These are phyloP conservation scores for Aspergillus fumigatus DNA, from an alignment of 2,329 filamentous ascomycete species.

Conservation along the genomic window DNA sequence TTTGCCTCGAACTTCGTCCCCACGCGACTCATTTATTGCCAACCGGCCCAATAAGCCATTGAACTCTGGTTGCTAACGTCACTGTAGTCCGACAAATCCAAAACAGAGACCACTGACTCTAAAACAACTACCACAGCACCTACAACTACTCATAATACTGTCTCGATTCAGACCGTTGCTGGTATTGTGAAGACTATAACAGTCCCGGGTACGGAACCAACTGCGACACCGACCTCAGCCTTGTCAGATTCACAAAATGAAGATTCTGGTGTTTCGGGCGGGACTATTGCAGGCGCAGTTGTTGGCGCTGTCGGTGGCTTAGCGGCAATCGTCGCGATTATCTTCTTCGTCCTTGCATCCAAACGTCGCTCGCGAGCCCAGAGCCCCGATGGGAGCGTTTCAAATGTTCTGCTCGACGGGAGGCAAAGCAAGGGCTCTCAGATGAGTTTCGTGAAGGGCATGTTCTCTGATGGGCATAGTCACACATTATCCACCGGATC, in stretches of 20 bases:
- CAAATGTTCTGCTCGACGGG: conserved; percentile 27
- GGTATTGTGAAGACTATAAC: conserved; percentile 29
- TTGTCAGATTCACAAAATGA: conserved; percentile 7
- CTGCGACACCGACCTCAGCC: conserved; percentile 5
- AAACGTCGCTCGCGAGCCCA: conserved; percentile 30
- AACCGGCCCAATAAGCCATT: background rate
- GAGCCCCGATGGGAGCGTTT: conserved; percentile 27
- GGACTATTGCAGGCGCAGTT: conserved; percentile 43
- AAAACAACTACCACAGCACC: conserved; percentile 13
- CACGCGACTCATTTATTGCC: background rate
- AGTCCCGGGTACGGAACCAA: conserved; percentile 12
- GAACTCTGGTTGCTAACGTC: background rate
- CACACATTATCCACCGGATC: conserved; percentile 22
- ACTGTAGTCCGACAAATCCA: background rate
- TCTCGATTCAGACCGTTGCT: conserved; percentile 21
- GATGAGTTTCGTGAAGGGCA: conserved; percentile 32
- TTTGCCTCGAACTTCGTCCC: background rate
- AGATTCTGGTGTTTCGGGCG: conserved; percentile 31
- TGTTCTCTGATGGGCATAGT: conserved; percentile 26
- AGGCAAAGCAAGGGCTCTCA: conserved; percentile 32
- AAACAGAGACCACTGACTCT: conserved; percentile 10
- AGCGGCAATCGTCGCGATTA: conserved; percentile 33
- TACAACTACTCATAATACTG: conserved; percentile 1
- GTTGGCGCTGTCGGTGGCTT: conserved; percentile 38
- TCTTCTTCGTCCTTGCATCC: conserved; percentile 37